Base-by-base conservation (phyloP, 768 basidiomycete species). In the Gymnopilus dilepis region DNA sequence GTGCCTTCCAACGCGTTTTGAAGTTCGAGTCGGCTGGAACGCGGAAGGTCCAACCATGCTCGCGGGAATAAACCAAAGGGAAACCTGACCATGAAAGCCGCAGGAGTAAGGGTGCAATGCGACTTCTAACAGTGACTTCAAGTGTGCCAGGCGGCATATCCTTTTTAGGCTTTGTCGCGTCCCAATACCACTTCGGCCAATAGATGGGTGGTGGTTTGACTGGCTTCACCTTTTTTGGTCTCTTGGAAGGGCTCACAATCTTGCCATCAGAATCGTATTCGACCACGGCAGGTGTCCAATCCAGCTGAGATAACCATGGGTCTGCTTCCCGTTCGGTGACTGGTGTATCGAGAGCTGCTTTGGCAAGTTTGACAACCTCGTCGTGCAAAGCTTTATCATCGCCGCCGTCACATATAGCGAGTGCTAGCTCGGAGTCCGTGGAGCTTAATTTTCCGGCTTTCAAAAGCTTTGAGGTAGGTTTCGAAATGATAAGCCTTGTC, bases 161-260 rank as follows among this genome's bases (percentile, higher is more conserved):
- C 71, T 88, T 89, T 76, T 84, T 90, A 3, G 90, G 92, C 67
- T 81, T 87, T 2, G 89, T 80, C 3, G 94, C 84, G 24, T 98
- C 95, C 92, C 90, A 95, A 70, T 93, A 99, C 97, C 97, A 99
- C 72, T 93, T 92, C 0, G 96, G 97, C 95, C 96, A 98, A n/a
- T 80, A 57, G 0, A 88, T 82, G 0, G 82, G 77, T 11, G 81
- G 81, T 3, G 77, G 76, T 65, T 82, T 84, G 13, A 65, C 43
- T 9, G 73, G 72, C 56, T 78, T 80, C 0, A 68, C 52, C 48
- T 77, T 78, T 38, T 69, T 64, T 4, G 45, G 33, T 22, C 65
- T 53, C 37, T 79, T 80, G 51, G 68, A 54, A 69, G 78, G 61
- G 21, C 68, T 61, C 64, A 65, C 11, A 26, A 61, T 38, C 24